These are phyloP conservation scores for Dichomitus squalens DNA, from an alignment of 1,284 basidiomycete genomes.

Conservation along the genomic window DNA sequence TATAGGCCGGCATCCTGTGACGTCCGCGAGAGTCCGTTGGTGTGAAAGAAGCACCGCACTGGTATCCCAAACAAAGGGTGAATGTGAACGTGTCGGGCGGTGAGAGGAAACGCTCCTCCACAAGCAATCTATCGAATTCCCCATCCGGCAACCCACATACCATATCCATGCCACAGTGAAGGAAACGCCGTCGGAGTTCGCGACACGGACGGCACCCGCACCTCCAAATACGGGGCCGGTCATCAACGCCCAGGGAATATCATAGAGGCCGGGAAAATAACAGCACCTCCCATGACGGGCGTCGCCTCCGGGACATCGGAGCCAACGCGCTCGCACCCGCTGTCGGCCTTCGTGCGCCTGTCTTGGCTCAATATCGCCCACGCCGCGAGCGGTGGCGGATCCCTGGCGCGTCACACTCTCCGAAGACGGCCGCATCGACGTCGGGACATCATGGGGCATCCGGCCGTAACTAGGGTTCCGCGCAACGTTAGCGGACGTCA, in stretches of 20 bases:
- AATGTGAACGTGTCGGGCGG: neutral
- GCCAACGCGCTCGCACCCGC: neutral
- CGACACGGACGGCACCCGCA: neutral
- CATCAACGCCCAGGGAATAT: slow-evolving; percentile 10
- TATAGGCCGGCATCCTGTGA: neutral
- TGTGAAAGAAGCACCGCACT: neutral
- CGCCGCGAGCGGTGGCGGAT: slow-evolving; percentile 19
- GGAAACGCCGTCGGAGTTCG: neutral
- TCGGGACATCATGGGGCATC: neutral
- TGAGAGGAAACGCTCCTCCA: neutral
- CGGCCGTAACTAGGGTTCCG: neutral
- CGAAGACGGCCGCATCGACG: neutral
- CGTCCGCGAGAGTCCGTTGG: neutral
- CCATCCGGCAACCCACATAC: slow-evolving; percentile 6
- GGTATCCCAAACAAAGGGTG: neutral
- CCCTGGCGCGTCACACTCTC: neutral
- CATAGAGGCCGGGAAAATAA: slow-evolving; percentile 9
- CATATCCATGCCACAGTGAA: neutral
- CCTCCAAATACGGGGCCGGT: slow-evolving; percentile 13
- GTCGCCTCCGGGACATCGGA: slow-evolving; percentile 22
- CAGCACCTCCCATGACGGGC: neutral
- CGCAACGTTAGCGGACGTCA: slow-evolving; percentile 4
- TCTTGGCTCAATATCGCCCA: neutral
- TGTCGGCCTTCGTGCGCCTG: neutral
- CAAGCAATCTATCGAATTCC: neutral